Conservation (phyloP, 1,284 basidiomycete genomes). For the Dichomitus squalens region DNA sequence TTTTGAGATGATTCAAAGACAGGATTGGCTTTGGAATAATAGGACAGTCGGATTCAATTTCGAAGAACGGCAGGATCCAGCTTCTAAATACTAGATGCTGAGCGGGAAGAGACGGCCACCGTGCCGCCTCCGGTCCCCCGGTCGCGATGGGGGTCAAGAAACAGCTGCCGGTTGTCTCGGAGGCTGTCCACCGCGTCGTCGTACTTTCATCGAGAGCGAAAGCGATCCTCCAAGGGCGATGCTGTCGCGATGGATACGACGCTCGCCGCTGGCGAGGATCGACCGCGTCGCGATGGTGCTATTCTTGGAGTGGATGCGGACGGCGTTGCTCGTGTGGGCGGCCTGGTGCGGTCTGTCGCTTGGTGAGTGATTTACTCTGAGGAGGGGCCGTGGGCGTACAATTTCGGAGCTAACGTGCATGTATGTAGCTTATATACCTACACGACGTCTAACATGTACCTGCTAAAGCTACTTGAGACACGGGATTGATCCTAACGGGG, state of each 20-base stretch:
- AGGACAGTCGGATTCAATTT: too few species aligned
- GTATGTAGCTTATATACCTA: slow-evolving; percentile 74
- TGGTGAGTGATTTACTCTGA: too few species aligned
- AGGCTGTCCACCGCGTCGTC: slow-evolving; percentile 35
- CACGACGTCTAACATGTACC: slow-evolving; percentile 97
- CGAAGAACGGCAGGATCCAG: too few species aligned
- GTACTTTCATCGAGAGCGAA: slow-evolving; percentile 44
- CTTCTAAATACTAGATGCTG: too few species aligned
- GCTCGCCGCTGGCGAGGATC: slow-evolving; percentile 66
- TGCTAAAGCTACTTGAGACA: slow-evolving; percentile 88
- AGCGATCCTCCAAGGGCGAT: slow-evolving; percentile 38
- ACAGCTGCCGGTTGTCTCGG: slow-evolving; percentile 3
- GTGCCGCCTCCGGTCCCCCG: slow-evolving; percentile 1
- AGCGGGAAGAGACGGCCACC: background rate
- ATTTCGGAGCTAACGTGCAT: background rate
- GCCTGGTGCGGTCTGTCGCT: slow-evolving; percentile 84
- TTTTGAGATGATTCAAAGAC: too few species aligned
- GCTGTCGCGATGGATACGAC: slow-evolving; percentile 47
- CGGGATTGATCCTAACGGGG: slow-evolving; percentile 31
- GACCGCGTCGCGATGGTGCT: slow-evolving; percentile 79
- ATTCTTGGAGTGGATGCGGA: slow-evolving; percentile 79
- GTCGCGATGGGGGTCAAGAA: background rate
- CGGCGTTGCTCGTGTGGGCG: slow-evolving; percentile 84
- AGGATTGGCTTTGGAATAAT: too few species aligned
- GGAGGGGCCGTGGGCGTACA: too few species aligned